A percentile compares a stretch with the other conserved stretches of the same genome.
These are phyloP conservation scores for Plasmodium falciparum DNA, from an alignment of 169 alveolate genomes.

Conservation along the genomic window DNA sequence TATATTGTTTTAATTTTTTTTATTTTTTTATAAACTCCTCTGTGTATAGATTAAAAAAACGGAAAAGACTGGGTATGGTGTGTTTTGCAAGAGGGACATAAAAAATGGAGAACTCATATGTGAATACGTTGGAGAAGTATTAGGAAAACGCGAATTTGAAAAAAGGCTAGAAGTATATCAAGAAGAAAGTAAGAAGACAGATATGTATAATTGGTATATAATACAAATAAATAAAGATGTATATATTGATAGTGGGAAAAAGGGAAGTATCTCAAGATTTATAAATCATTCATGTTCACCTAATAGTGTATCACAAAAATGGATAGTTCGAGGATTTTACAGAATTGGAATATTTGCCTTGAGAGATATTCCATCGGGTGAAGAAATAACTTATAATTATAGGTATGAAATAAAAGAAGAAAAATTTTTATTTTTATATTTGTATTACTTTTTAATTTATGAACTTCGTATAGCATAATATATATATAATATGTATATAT, in stretches of 20 bases:
- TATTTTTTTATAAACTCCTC: background rate
- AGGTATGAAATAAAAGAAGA: conserved; percentile 62
- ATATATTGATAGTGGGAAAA: conserved; percentile 96
- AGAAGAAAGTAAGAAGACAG: conserved; percentile 79
- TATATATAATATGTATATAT: background rate
- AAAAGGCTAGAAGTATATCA: conserved; percentile 37
- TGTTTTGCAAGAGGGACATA: conserved; percentile 82
- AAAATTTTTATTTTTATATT: too few relatives aligned
- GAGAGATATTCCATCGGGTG: conserved; percentile 94
- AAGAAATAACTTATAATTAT: conserved; percentile 97
- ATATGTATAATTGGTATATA: conserved; percentile 88
- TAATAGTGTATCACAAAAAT: conserved; percentile 96
- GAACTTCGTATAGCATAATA: background rate
- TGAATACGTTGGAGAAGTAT: conserved; percentile 90
- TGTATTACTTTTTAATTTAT: too few relatives aligned
- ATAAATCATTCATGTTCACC: conserved; percentile 99
- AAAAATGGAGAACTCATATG: conserved; percentile 85
- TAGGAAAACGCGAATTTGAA: conserved; percentile 83
- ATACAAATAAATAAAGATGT: conserved; percentile 91
- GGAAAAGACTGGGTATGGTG: conserved; percentile 88
- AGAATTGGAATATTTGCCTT: conserved; percentile 96
- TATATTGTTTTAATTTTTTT: background rate
- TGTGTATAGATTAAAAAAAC: conserved; percentile 57
- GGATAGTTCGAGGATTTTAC: conserved; percentile 95
- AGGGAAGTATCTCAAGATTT: conserved; percentile 97